Percentiles rank a stretch among this genome's conserved stretches.
These are phyloP conservation scores for Cryomyces minteri DNA, from an alignment of 495 filamentous ascomycete species.

Conservation along the genomic window DNA sequence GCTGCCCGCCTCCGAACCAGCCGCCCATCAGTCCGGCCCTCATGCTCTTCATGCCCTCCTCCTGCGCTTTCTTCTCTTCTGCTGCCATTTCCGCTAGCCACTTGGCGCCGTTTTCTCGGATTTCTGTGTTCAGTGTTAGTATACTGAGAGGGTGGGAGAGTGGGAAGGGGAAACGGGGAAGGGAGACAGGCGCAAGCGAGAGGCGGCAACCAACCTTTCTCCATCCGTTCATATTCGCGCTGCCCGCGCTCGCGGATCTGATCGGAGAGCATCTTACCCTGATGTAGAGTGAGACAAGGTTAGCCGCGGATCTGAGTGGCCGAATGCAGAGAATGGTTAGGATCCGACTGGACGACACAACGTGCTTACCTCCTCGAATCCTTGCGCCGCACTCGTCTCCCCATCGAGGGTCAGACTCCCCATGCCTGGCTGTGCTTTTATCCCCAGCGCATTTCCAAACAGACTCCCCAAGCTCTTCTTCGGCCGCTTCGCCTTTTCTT, in stretches of 20 bases:
- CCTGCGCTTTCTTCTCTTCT: slow-evolving; percentile 64
- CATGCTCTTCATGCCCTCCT: slow-evolving; percentile 84
- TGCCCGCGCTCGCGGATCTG: slow-evolving; percentile 79
- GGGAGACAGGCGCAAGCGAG: no score
- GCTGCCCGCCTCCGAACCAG: slow-evolving; percentile 26
- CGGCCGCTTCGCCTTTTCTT: slow-evolving; percentile 44
- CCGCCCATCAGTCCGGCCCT: slow-evolving; percentile 38
- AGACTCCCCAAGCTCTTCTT: slow-evolving; percentile 37
- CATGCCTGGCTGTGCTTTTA: slow-evolving; percentile 29
- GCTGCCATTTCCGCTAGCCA: slow-evolving; percentile 85
- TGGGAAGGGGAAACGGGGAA: no score
- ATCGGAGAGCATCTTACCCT: slow-evolving; percentile 92
- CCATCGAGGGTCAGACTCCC: slow-evolving; percentile 31
- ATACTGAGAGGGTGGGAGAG: no score
- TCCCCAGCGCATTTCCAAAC: slow-evolving; percentile 50
- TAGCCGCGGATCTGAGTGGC: no score
- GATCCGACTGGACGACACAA: no score
- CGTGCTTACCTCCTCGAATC: slow-evolving; percentile 10
- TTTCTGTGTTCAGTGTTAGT: slow-evolving; percentile 29
- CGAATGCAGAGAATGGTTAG: no score
- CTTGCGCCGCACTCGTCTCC: slow-evolving; percentile 42
- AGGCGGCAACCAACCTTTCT: slow-evolving; percentile 31
- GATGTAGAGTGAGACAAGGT: no score
- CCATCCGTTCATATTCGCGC: slow-evolving; percentile 72
- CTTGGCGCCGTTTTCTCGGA: slow-evolving; percentile 78